Base-by-base conservation (phyloP, 148 eudicot species). In the Oxyria digyna region DNA sequence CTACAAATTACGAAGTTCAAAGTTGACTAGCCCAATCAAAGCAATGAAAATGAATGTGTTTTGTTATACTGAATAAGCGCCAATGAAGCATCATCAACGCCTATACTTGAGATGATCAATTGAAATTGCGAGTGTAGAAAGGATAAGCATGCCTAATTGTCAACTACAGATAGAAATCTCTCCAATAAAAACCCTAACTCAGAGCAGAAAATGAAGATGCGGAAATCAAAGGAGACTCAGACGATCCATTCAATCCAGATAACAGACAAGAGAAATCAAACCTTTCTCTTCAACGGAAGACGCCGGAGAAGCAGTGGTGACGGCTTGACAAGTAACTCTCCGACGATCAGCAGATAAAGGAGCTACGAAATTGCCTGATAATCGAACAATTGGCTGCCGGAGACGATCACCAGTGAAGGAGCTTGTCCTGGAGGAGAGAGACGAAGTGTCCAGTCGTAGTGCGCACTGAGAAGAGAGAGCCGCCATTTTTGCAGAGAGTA, bases 301-400 rank as follows among this genome's bases (percentile, higher is more conserved):
- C 0, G 77, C 70, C 18, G 96, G 72, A 2, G 87, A 75, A 63
- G 79, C 38, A 20, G 78, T 69, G 10, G 86, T 75, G 13, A 83
- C 67, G 13, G 78, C 75, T 43, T 78, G 91, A 59, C 82, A 78
- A 21, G 82, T 70, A 76, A 90, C 69, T 68, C 72, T 78, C 4
- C 81, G 82, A 70, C 76, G 76, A 33, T 40, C 20, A n/a, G 48
- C 23, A 14, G 83, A 72, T n/a, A 81, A 33, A 27, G 79, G 71
- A 8, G 76, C 18, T 6, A 37, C 17, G 32, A 52, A 17, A 46
- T 33, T 46, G 29, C 72, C 40, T 4, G 65, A 70, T 4, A 33
- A 37, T 18, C 72, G 42, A 70, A 52, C 45, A 21, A 24, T 1
- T 6, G 23, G 65, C 3, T 59, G 3, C 43, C 63, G 65, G 55